These are phyloP conservation scores for Erigeron canadensis DNA, from an alignment of 129 eudicot genomes.

Conservation along the genomic window DNA sequence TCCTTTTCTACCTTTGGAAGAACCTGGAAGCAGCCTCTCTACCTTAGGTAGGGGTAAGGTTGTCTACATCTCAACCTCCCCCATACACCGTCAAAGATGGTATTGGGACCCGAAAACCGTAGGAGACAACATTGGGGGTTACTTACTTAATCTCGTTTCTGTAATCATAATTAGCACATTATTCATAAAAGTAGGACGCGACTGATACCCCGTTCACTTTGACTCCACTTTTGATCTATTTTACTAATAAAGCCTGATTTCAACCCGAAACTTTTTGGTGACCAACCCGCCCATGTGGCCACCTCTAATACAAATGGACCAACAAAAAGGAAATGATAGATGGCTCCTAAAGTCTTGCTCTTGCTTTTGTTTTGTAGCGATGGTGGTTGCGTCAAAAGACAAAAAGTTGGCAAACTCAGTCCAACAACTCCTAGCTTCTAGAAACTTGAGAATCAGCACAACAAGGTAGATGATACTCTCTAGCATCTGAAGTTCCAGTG, in stretches of 20 bases:
- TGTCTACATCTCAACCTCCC: too few relatives aligned
- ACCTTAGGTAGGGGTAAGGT: too few relatives aligned
- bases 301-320: background rate
- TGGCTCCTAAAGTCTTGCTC: conserved; percentile 16
- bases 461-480: conserved; percentile 58
- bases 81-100: too few relatives aligned
- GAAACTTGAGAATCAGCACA: conserved; percentile 75
- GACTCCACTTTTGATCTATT: background rate
- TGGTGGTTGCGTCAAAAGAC: conserved; percentile 99
- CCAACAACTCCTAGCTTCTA: conserved; percentile 95
- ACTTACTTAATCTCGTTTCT: too few relatives aligned
- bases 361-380: conserved; percentile 46
- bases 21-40: too few relatives aligned
- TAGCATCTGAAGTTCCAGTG: background rate
- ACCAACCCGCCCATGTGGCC: background rate
- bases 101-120: too few relatives aligned
- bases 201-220: background rate
- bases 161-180: too few relatives aligned
- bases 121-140: too few relatives aligned
- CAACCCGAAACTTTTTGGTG: background rate
- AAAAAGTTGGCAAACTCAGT: conserved; percentile 77
- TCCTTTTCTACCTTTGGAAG: too few relatives aligned
- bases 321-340: background rate
- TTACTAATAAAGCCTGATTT: background rate
- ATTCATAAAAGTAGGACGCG: too few relatives aligned